Evolutionary conservation across 2,329 filamentous ascomycete genomes (phyloP), one percentile per base, ranked within the genome.

Genomic region (Elsinoe ampelina): DNA sequence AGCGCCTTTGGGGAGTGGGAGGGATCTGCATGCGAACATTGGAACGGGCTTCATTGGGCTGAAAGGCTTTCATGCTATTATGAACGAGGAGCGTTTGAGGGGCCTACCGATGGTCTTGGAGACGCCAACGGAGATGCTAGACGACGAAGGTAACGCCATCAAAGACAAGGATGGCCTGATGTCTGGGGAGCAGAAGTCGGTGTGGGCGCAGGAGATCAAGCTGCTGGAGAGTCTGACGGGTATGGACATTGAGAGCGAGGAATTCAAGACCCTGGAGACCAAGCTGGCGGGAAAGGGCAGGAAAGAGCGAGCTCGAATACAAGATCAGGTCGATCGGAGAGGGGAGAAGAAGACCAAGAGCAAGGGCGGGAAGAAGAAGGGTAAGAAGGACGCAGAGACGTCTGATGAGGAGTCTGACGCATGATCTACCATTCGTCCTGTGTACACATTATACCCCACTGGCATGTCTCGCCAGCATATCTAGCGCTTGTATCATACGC

Each of bases 161-260:
- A 68, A 69, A 58, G 68, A 70, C 55, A 68, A 67, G 22, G 72
- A 71, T 57, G 69, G 66, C 1, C 77, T 77, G 65, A 77, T 78
- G 26, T 70, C 84, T 36, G 87, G 95, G 66, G 89, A 96, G 70
- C 38, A 47, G 11, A 89, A 85, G 70, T 76, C 81, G 55, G 79
- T 96, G 13, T 97, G 92, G 91, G 90, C 91, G 1, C 79, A 84
- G 45, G 93, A 98, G 74, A 97, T 98, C 72, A 96, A 96, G 75
- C 75, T 97, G 61, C 79, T 98, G 4, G 93, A 98, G 72, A 83
- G 83, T 45, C 75, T 98, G 52, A 86, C 96, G 39, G 92, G 85
- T 6, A 89, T 91, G 81, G 86, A 96, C 67, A 69, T 81, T 0
- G 85, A 89, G 35, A 77, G 81, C n/a, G 77, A 84, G 7, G 84